phyloP scores from a whole-genome alignment of 176 grass and related monocot genomes.

The Lolium perenne region DNA sequence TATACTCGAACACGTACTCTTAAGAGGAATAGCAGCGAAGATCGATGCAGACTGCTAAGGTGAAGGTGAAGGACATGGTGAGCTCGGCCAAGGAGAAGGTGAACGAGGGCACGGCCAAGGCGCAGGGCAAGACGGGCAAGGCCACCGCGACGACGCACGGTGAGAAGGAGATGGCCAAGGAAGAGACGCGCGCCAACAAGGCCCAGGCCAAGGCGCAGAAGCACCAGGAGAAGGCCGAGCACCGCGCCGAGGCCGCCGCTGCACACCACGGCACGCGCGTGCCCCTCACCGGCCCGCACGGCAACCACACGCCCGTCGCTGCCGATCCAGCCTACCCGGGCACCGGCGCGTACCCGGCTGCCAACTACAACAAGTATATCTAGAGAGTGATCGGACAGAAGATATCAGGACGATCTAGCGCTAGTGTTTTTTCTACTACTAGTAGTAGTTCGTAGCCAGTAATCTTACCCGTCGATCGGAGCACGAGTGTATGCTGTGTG shows the following conservation, averaged over 20 bases:
- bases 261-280: conserved; percentile 47
- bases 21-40: neutral
- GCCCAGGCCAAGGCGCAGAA: conserved; percentile 55
- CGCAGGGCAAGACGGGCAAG: conserved; percentile 56
- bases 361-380: no score
- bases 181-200: conserved; percentile 52
- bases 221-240: conserved; percentile 72
- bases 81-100: conserved; percentile 69
- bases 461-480: no score
- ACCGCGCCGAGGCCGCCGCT: conserved; percentile 43
- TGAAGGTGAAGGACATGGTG: conserved; percentile 66
- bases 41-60: conserved; percentile 67
- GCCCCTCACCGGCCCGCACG: conserved; percentile 46
- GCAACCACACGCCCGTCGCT: conserved; percentile 11
- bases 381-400: no score
- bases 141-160: conserved; percentile 54
- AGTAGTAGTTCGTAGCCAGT: no score
- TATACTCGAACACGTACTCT: neutral
- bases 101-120: conserved; percentile 55
- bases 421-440: no score
- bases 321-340: neutral
- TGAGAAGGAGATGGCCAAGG: conserved; percentile 57
- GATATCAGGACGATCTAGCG: no score
- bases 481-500: no score
- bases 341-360: no score